These are phyloP conservation scores for Bacidia gigantensis DNA, from an alignment of 495 filamentous ascomycete species.

Conservation along the genomic window DNA sequence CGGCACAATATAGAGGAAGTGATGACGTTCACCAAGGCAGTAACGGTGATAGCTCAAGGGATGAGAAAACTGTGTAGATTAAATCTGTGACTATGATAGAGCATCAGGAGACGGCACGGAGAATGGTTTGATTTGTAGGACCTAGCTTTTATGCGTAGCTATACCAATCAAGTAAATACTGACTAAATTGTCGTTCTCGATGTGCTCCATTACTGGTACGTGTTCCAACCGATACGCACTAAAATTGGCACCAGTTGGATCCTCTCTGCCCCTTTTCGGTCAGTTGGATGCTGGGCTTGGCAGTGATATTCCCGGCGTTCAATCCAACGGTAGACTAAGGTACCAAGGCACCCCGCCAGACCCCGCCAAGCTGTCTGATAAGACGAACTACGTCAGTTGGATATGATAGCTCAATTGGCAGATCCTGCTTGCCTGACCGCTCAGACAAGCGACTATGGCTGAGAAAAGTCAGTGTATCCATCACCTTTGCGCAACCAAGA, in stretches of 20 bases:
- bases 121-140: background rate
- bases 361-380: background rate
- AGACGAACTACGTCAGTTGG: background rate
- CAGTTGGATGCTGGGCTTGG: no score
- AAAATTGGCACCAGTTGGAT: no score
- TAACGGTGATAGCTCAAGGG: background rate
- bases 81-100: background rate
- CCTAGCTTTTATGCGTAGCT: background rate
- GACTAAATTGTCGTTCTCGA: no score
- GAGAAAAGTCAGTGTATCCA: constrained; percentile 3
- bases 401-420: background rate
- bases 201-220: no score
- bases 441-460: background rate
- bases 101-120: background rate
- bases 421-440: background rate
- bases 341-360: no score
- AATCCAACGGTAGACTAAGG: no score
- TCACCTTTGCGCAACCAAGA: background rate
- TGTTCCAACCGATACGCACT: no score
- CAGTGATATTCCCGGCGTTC: no score
- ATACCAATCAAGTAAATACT: no score
- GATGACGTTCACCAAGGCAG: background rate
- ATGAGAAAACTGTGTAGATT: background rate
- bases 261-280: no score
- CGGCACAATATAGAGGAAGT: background rate